Base-by-base conservation (phyloP, 1,284 basidiomycete species). In the Marasmius oreades region DNA sequence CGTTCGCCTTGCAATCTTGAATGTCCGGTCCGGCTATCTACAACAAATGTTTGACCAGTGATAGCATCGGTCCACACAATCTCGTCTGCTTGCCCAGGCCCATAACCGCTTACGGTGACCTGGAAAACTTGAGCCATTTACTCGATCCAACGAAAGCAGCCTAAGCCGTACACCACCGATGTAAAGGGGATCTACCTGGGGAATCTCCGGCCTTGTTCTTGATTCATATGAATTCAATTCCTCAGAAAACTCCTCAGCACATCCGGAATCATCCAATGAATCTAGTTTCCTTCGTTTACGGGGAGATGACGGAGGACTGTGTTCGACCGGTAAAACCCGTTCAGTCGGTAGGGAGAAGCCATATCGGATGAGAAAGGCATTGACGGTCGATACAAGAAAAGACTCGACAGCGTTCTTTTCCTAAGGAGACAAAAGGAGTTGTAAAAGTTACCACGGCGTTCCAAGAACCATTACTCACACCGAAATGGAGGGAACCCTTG, bases 11-110 rank as follows among this genome's bases (percentile, higher is more conserved):
- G 70, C n/a, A 69, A 71, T 64, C 77, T 75, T 37, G 82, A 78
- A 69, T 89, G 79, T 11, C 82, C 83, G 10, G 82, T 83, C 24
- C 86, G 78, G 50, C 77, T 67, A 66, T 96, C 87, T 10, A 94
- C 77, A 6, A 88, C 62, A 61, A 88, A 87, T 0, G 76, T 76
- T 67, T 88, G 79, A n/a, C 86, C 81, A 1, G 85, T 89, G 22
- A 62, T 69, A 22, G 80, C 78, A 69, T 92, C 87, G 33, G 71
- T 78, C 87, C 88, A 90, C 23, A 71, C 54, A 22, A 79, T 63
- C 52, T 75, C 72, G 37, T 69, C 65, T 45, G 56, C 53, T 44
- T 62, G 57, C 45, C 58, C 31, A 45, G 45, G 33, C 36, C 12
- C 7, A 23, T 64, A 56, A 44, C 60, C 44, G 10, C 60, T 59